These are phyloP conservation scores for Salvia miltiorrhiza DNA, from an alignment of 257 asterid species.

Conservation along the genomic window DNA sequence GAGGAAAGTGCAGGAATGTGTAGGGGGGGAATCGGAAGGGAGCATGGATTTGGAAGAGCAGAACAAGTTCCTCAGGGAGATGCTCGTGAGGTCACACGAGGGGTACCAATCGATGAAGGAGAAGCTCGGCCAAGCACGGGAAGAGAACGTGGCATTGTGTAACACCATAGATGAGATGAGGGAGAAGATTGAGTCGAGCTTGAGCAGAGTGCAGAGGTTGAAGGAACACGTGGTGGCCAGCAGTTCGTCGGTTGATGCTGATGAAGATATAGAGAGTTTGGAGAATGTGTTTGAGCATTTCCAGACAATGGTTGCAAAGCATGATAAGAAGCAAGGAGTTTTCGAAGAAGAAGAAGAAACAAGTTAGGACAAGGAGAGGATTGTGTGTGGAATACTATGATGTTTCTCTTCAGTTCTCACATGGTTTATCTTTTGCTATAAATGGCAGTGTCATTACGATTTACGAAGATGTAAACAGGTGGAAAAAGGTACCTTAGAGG, in stretches of 20 bases:
- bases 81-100: conserved; percentile 26
- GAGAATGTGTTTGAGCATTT: conserved; percentile 14
- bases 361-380: no score
- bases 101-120: conserved; percentile 11
- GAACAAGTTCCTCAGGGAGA: conserved; percentile 39
- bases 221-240: background rate
- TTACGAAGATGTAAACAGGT: background rate
- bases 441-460: background rate
- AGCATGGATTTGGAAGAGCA: conserved; percentile 24
- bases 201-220: background rate
- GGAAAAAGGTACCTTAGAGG: background rate
- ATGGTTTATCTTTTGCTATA: background rate
- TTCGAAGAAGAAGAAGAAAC: conserved; percentile 9
- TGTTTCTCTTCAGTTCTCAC: background rate
- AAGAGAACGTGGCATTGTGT: background rate
- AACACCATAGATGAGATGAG: conserved; percentile 2
- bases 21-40: background rate
- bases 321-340: background rate
- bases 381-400: background rate
- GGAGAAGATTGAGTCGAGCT: conserved; percentile 1
- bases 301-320: background rate
- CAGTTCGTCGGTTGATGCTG: background rate
- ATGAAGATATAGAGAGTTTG: conserved; percentile 10
- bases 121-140: background rate
- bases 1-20: conserved; percentile 34